Evolutionary conservation across 306 rosid species (phyloP).

Genomic region (Myrica gale): DNA sequence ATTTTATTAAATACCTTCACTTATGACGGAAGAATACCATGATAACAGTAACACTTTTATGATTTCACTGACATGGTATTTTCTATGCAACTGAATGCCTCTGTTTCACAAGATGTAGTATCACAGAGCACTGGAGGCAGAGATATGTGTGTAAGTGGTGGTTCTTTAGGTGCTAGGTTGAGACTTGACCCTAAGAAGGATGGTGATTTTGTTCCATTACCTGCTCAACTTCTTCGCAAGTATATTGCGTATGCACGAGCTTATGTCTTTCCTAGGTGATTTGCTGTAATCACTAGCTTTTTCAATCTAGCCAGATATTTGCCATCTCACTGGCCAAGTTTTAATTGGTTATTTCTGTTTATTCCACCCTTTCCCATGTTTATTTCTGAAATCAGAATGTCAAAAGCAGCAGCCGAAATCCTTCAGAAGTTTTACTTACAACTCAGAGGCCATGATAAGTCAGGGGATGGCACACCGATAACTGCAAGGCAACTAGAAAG

Average conservation of each 20-base stretch:
- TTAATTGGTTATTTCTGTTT: background rate
- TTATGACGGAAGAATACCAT: no score
- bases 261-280: constrained; percentile 81
- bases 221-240: constrained; percentile 87
- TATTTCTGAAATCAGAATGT: constrained; percentile 60
- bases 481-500: constrained; percentile 98
- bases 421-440: constrained; percentile 78
- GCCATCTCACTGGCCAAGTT: background rate
- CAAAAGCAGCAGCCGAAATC: constrained; percentile 85
- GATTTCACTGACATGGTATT: constrained; percentile 19
- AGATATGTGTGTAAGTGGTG: constrained; percentile 42
- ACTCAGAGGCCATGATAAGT: constrained; percentile 71
- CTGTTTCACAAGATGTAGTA: constrained; percentile 44
- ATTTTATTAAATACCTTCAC: no score
- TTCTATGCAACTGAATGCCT: constrained; percentile 35
- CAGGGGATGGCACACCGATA: constrained; percentile 90
- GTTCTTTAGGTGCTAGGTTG: constrained; percentile 70
- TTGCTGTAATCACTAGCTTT: constrained; percentile 27
- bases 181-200: constrained; percentile 66
- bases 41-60: no score
- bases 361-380: background rate
- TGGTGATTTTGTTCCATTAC: constrained; percentile 72
- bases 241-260: constrained; percentile 87
- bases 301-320: constrained; percentile 21
- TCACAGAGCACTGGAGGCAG: constrained; percentile 46